phyloP scores from a whole-genome alignment of 139 green algal species.

The Nannochloris sp. region DNA sequence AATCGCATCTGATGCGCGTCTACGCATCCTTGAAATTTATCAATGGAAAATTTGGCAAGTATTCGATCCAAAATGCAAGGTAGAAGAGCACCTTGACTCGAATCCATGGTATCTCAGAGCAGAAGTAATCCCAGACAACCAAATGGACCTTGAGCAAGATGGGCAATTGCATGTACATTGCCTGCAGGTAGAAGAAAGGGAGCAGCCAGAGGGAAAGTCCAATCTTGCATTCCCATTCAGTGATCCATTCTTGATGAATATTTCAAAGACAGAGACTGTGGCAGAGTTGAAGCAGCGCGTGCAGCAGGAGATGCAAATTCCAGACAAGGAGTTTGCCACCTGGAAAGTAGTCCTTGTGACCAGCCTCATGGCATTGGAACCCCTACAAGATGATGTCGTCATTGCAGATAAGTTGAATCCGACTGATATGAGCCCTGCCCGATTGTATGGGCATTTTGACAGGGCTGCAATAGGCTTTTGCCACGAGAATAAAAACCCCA shows the following conservation, averaged over 20 bases:
- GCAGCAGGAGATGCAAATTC: conserved; percentile 60
- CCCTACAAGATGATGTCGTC: conserved; percentile 60
- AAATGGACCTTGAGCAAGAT: conserved; percentile 30
- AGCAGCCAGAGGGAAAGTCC: neutral
- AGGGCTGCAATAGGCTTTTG: conserved; percentile 59
- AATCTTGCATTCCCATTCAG: conserved; percentile 56
- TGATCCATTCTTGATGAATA: conserved; percentile 77
- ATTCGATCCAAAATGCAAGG: conserved; percentile 35
- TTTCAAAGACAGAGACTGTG: conserved; percentile 67
- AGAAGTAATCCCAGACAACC: conserved; percentile 61
- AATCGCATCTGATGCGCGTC: conserved; percentile 5
- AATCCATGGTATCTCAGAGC: conserved; percentile 54
- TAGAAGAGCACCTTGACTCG: conserved; percentile 42
- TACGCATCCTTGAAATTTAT: conserved; percentile 82
- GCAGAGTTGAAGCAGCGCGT: conserved; percentile 38
- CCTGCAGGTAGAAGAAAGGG: conserved; percentile 21
- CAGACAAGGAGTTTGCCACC: conserved; percentile 71
- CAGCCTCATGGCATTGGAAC: conserved; percentile 28
- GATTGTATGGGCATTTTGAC: conserved; percentile 19
- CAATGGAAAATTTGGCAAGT: conserved; percentile 23
- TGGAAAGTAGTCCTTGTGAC: conserved; percentile 67
- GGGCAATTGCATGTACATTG: conserved; percentile 20
- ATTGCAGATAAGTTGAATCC: conserved; percentile 9
- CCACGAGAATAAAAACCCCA: conserved; percentile 56
- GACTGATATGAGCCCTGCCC: conserved; percentile 6